Base-by-base conservation (phyloP, 306 rosid genomes). In the Gillenia trifoliata region DNA sequence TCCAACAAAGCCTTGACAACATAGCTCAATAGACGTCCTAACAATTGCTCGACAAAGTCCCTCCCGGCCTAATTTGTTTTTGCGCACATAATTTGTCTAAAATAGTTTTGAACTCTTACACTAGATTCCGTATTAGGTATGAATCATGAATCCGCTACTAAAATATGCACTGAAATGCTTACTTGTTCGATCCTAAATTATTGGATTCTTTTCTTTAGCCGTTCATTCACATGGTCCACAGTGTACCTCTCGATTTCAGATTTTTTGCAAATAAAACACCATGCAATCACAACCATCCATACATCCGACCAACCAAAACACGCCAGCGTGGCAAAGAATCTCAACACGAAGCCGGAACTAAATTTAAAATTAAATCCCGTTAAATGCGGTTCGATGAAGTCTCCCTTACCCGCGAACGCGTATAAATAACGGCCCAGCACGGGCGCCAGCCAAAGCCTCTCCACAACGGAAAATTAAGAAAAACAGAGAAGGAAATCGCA, bases 351-450 rank as follows among this genome's bases (percentile, higher is more conserved):
- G 1, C 4, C 89, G 87, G 89, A 86, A 6, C 66, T 55, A 38
- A 86, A 83, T 38, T 4, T 9, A 29, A 13, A 43, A 10, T 83
- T 78, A 57, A 80, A 72, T 71, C 64, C 71, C 30, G 71, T 83
- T 80, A 67, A 86, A 78, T 77, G 11, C n/a, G 57, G 75, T 33
- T 33, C 11, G 45, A 3, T 33, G 45, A 9, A 34, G 43, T 40
- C 43, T 3, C 9, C 9, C 4, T 29, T 19, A n/a, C 59, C 77
- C 41, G 77, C 45, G 31, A 41, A 4, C 57, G 45, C 13, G 4
- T 56, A 17, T 57, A 41, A 41, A 73, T 59, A 72, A 26, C 29
- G 16, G 36, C 52, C 49, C 45, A 22, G 23, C 75, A 2, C 1
- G 5, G 36, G 52, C 49, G 28, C 40, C 12, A 26, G 41, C 6